A percentile compares a stretch with the other conserved stretches of the same genome.
Evolutionary conservation across 2,329 filamentous ascomycete species (phyloP).

Genomic region (Achaetomium macrosporum): DNA sequence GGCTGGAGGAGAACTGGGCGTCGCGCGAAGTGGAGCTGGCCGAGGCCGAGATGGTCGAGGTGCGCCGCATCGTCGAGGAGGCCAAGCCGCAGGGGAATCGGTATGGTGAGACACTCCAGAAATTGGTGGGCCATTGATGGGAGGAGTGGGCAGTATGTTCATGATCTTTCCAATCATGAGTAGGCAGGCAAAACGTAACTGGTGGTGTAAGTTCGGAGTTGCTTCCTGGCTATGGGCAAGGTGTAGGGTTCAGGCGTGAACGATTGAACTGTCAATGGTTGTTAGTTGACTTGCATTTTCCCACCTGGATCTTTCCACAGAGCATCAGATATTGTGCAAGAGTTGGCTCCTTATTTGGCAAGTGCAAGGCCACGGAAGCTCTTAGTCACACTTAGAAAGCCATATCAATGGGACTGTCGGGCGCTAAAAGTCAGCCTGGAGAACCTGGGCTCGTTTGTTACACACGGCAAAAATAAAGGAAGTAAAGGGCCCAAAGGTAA

Average conservation of each 20-base stretch:
- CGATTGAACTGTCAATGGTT: not conserved
- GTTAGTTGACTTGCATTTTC: not conserved
- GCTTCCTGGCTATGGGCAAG: not conserved
- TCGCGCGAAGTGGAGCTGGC: constrained; percentile 1
- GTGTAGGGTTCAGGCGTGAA: not conserved
- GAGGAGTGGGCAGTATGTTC: not conserved
- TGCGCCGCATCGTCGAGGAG: constrained; percentile 1
- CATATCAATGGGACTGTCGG: not conserved
- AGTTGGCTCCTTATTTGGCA: not conserved
- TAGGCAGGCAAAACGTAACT: not conserved
- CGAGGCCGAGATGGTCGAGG: constrained; percentile 1
- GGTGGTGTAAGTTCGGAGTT: not conserved
- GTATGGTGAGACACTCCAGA: not conserved
- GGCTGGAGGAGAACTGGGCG: constrained; percentile 8
- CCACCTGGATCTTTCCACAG: too few species aligned
- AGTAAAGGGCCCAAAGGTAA: too few species aligned
- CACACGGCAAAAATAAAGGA: too few species aligned
- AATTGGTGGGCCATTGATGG: constrained; percentile 1
- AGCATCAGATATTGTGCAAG: not conserved
- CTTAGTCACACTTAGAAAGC: too few species aligned
- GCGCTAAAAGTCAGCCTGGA: too few species aligned
- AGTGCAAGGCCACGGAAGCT: not conserved
- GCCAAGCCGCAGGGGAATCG: constrained; percentile 2
- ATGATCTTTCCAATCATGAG: not conserved
- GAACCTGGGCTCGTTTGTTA: too few species aligned